Evolutionary conservation across 2,329 filamentous ascomycete species (phyloP).

Genomic region (Arthrobotrys iridis): DNA sequence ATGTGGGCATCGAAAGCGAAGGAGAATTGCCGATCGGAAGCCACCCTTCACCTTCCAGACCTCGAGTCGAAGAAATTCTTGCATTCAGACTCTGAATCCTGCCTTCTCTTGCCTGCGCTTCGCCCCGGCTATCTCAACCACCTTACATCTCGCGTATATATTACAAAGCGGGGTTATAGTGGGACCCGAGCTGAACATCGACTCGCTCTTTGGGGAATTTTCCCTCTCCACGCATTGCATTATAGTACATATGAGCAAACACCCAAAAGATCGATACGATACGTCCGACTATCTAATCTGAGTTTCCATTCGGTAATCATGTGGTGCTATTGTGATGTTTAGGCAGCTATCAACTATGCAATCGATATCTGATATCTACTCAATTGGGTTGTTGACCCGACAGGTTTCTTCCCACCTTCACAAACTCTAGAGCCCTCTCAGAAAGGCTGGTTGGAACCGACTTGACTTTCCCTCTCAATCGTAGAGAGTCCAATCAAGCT

Average conservation of each 20-base stretch:
- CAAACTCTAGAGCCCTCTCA: neutral
- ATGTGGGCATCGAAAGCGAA: constrained; percentile 9
- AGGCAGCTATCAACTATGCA: constrained; percentile 34
- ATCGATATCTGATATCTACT: constrained; percentile 17
- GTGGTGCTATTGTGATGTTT: constrained; percentile 1
- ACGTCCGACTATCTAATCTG: constrained; percentile 6
- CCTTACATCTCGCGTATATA: constrained; percentile 18
- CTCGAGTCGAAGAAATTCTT: constrained; percentile 28
- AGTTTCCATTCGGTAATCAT: constrained; percentile 5
- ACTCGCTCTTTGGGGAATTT: neutral
- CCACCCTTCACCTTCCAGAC: constrained; percentile 4
- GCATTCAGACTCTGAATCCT: neutral
- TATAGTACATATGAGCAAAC: constrained; percentile 49
- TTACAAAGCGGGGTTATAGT: constrained; percentile 26
- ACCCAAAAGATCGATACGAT: constrained; percentile 13
- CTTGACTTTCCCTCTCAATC: constrained; percentile 18
- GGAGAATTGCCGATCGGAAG: constrained; percentile 4
- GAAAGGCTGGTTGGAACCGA: constrained; percentile 1
- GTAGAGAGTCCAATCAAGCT: constrained; percentile 2
- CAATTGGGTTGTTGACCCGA: constrained; percentile 5
- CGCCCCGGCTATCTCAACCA: constrained; percentile 14
- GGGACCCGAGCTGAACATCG: constrained; percentile 9
- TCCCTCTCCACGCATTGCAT: constrained; percentile 24
- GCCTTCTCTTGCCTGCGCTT: constrained; percentile 4
- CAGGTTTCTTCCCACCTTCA: neutral